phyloP scores from a whole-genome alignment of 768 basidiomycete species.

The Auriscalpium orientale region DNA sequence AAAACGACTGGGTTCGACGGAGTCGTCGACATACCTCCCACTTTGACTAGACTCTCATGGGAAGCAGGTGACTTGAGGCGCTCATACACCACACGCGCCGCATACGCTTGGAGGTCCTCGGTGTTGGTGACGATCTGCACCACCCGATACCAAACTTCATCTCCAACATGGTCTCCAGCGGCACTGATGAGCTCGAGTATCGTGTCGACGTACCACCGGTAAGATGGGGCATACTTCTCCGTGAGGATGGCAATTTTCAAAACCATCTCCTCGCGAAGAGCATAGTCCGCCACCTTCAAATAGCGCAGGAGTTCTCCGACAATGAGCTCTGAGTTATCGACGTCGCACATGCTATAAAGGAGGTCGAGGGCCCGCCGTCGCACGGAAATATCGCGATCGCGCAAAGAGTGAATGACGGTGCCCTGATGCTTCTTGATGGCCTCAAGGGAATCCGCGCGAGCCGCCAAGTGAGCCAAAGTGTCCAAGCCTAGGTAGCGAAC shows the following conservation, averaged over 20 bases:
- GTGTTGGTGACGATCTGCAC: conserved; percentile 99
- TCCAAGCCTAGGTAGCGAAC: conserved; percentile 96
- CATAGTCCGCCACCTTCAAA: conserved; percentile 94
- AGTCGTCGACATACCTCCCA: conserved; percentile 59
- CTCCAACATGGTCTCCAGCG: conserved; percentile 97
- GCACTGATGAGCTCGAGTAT: conserved; percentile 92
- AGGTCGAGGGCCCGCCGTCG: conserved; percentile 90
- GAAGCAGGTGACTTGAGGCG: conserved; percentile 79
- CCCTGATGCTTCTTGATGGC: conserved; percentile 93
- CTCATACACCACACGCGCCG: conserved; percentile 85
- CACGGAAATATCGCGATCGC: conserved; percentile 97
- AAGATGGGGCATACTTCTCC: conserved; percentile 96
- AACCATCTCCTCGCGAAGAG: conserved; percentile 96
- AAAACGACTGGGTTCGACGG: background rate
- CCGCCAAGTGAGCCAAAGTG: conserved; percentile 97
- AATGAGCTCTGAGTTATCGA: conserved; percentile 92
- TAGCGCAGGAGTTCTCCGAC: conserved; percentile 94
- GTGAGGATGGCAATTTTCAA: conserved; percentile 97
- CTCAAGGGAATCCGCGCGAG: conserved; percentile 83
- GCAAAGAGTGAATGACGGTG: conserved; percentile 88
- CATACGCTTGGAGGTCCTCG: conserved; percentile 94
- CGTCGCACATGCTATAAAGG: conserved; percentile 98
- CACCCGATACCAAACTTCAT: conserved; percentile 99
- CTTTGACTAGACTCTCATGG: conserved; percentile 93
- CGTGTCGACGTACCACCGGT: conserved; percentile 99